Base-by-base conservation (phyloP, 805 yeast genomes). In the Nakazawaea peltata region DNA sequence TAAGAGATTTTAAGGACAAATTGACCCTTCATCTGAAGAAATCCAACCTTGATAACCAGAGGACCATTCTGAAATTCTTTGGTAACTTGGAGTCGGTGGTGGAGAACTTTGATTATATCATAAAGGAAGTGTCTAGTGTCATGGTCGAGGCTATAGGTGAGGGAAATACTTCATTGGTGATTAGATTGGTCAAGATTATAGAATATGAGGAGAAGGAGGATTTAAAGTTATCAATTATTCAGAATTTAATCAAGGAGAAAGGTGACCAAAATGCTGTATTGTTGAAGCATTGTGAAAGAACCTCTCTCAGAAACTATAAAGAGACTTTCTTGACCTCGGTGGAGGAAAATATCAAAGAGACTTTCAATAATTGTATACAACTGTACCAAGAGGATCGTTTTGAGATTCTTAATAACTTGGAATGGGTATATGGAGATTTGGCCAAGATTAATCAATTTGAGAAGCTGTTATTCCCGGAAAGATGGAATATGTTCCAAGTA, bases 391-490 rank as follows among this genome's bases (percentile, higher is more conserved):
- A 68, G 33, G 42, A 36, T 6, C 39, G 42, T 3, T 74, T 77
- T 56, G 67, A 65, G 13, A 75, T 86, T 1, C 65, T 83, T 39
- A 79, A 80, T 26, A 76, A 82, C 44, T 58, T 88, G 37, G 79
- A 77, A 39, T 90, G 96, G 88, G 70, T 87, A 14, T 85, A 81
- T 53, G 79, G 81, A 44, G 97, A 90, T 48, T 59, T 92, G 37
- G 57, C 69, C 21, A 70, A 80, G 38, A 85, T 82, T 4, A 69
- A 74, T 38, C 69, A 70, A 16, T 76, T 76, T 21, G 59, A 85
- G 17, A 55, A 65, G 2, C 63, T 62, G 11, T 67, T 78, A 34
- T 77, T 84, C 41, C 96, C 97, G 0, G 49, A 51, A 14, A 64
- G 69, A 37, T 92, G 97, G 97, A 65, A 76, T 31, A 65, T 90